Evolutionary conservation across 2,329 filamentous ascomycete species (phyloP).

Genomic region (Fusarium denticulatum): DNA sequence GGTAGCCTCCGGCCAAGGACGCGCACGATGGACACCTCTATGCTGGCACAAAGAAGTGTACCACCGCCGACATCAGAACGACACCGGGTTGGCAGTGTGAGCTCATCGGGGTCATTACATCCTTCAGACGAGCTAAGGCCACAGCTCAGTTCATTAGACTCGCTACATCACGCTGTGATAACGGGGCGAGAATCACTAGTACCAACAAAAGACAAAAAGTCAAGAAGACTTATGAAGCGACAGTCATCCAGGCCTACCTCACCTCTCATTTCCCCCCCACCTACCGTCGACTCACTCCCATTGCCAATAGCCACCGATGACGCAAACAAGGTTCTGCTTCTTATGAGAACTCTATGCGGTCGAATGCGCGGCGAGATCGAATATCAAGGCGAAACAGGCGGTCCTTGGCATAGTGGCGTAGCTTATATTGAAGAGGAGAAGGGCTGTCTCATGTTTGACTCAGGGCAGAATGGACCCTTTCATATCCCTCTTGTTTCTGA

Average conservation of each 20-base stretch:
- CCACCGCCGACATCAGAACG: constrained; percentile 58
- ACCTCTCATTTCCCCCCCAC: constrained; percentile 62
- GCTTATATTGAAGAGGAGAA: constrained; percentile 82
- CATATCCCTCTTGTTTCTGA: constrained; percentile 76
- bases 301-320: constrained; percentile 71
- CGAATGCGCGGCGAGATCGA: constrained; percentile 83
- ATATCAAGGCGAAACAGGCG: constrained; percentile 70
- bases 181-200: constrained; percentile 49
- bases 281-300: constrained; percentile 68
- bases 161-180: constrained; percentile 55
- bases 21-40: constrained; percentile 66
- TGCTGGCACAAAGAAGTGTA: constrained; percentile 57
- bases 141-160: constrained; percentile 53
- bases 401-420: constrained; percentile 75
- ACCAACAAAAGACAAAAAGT: constrained; percentile 54
- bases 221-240: constrained; percentile 65
- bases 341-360: constrained; percentile 82
- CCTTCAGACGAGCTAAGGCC: constrained; percentile 60
- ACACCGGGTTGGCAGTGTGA: constrained; percentile 76
- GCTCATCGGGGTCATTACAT: constrained; percentile 67
- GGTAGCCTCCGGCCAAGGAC: constrained; percentile 62
- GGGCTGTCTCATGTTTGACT: constrained; percentile 79
- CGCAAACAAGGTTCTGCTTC: constrained; percentile 74
- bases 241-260: constrained; percentile 67
- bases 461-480: constrained; percentile 71